Evolutionary conservation across 2,329 filamentous ascomycete genomes (phyloP).

Genomic region (Phyllosticta citribraziliensis): DNA sequence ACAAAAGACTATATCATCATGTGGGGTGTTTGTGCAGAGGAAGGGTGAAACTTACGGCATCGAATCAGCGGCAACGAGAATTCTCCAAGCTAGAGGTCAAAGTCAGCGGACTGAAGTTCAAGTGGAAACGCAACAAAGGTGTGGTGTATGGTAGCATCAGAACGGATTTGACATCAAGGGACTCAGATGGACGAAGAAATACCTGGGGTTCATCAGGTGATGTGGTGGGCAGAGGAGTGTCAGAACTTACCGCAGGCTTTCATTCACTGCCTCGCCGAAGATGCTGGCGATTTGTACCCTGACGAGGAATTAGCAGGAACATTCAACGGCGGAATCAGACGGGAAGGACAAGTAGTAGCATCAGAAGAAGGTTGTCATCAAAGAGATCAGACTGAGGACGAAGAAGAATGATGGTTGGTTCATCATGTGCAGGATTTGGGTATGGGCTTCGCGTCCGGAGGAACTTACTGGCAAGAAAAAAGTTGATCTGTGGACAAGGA

Average conservation of each 20-base stretch:
- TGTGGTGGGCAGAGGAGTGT: too few species aligned
- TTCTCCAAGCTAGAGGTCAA: neutral
- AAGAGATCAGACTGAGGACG: neutral
- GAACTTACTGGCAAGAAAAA: too few species aligned
- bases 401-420: neutral
- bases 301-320: neutral
- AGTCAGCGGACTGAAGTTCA: neutral
- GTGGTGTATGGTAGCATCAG: too few species aligned
- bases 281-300: neutral
- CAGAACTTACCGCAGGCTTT: too few species aligned
- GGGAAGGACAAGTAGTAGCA: neutral
- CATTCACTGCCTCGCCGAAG: too few species aligned
- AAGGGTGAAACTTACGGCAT: neutral
- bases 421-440: neutral
- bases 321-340: neutral
- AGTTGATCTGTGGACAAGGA: too few species aligned
- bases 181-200: too few species aligned
- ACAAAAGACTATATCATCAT: neutral
- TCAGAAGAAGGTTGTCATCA: neutral
- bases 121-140: too few species aligned
- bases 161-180: too few species aligned
- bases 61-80: too few species aligned
- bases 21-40: neutral
- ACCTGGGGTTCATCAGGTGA: too few species aligned
- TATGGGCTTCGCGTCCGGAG: too few species aligned